Base-by-base conservation (phyloP, 768 basidiomycete species). In the Calocybe gangraenosa region DNA sequence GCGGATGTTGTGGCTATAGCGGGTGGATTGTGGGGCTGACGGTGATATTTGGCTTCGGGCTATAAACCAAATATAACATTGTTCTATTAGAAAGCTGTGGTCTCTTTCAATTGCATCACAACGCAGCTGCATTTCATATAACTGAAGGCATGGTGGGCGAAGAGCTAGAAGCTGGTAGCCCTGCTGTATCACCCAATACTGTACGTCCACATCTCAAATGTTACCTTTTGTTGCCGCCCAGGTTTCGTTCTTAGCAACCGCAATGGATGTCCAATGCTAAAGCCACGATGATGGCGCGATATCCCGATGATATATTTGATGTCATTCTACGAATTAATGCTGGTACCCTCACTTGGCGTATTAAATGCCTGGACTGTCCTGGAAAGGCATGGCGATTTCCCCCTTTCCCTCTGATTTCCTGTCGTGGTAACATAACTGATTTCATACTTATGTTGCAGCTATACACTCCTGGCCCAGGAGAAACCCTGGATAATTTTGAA, bases 341-440 rank as follows among this genome's bases (percentile, higher is more conserved):
- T 35, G 71, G 68, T 10, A 73, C 70, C n/a, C 63, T 70, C 18
- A 76, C 79, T 4, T 97, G 94, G 93, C 78, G 91, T n/a, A 76
- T 95, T 58, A 92, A 87, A 63, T 96, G 92, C 62, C 59, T 82
- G 52, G 92, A 96, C 62, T 94, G 92, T 65, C 92, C 92, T 53
- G 92, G 92, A 58, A 95, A 93, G 78, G 92, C 91, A 49, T 59
- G 25, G 11, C 17, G 7, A 14, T 19, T 33, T 22, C n/a, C 17
- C 45, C 18, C 21, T 7, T 18, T 31, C 25, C 11, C 6, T 28
- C 25, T 28, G 11, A 19, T 18, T 15, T 4, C n/a, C n/a, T n/a
- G n/a, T n/a, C n/a, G n/a, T n/a, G n/a, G n/a, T n/a, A n/a, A n/a
- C n/a, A n/a, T 40, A 21, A n/a, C 31, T 28, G 31, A 2, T 23